Evolutionary conservation across 306 rosid genomes (phyloP), one percentile per base, ranked within the genome.

Genomic region (Mimosa pudica): DNA sequence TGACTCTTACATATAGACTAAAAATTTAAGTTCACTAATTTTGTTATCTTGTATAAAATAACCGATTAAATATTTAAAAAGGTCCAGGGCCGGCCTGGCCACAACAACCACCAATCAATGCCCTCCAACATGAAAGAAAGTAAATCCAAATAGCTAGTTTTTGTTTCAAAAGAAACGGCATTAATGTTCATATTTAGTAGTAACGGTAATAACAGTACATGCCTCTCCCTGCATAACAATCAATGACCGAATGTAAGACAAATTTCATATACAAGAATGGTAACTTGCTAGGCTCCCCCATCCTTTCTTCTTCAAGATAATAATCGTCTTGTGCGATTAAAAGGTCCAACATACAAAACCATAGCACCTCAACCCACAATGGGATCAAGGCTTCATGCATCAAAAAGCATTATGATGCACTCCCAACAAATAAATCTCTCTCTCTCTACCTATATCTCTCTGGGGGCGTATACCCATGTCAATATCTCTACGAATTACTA

Each of bases 301-400:
- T 68, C 45, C 77, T 70, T 71, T 76, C 30, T 63, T 48, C 73
- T 11, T 17, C 52, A 63, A 51, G 63, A 35, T 8, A 7, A 58
- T 1, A 18, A 30, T 17, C n/a, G 24, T 16, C 41, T 63, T 66
- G 13, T 71, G 65, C 41, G 46, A 10, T 12, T 32, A 65, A 61
- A 18, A 7, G 72, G 63, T 58, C 65, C 65, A 60, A 11, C 57
- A 35, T 52, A 64, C 11, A 66, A 41, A 42, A 70, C 63, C 33
- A 42, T 5, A 51, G 35, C 73, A 76, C 77, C 24, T 4, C 60
- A 77, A 7, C 52, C 49, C 60, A 16, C 38, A 70, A 41, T 70
- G 30, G 42, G 57, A 48, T 20, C 16, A 18, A 17, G 38, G 41
- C 33, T 17, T 35, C 49, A 73, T 73, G 63, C 68, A 13, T 52